These are phyloP conservation scores for Blepharisma stoltei DNA, from an alignment of 73 alveolate genomes.

Conservation along the genomic window DNA sequence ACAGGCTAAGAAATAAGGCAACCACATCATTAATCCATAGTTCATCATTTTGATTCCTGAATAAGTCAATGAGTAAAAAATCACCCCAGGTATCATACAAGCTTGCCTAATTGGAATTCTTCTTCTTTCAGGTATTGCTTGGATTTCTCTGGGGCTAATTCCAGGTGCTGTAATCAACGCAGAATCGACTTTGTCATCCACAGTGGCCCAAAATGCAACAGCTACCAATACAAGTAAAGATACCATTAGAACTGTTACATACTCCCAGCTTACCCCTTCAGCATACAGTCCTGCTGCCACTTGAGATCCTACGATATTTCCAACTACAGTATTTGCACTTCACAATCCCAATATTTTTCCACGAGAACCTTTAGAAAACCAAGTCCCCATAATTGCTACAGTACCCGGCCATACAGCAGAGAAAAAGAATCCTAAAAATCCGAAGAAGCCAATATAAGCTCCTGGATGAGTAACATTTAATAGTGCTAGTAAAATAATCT, in stretches of 20 bases:
- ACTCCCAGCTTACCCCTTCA: too few species aligned
- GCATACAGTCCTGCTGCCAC: not conserved
- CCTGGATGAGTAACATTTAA: too few species aligned
- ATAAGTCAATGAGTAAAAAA: not conserved
- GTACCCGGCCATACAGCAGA: conserved; percentile 70
- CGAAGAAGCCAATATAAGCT: too few species aligned
- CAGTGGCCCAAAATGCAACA: too few species aligned
- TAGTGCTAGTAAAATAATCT: too few species aligned
- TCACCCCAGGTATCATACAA: conserved; percentile 1
- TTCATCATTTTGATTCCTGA: not conserved
- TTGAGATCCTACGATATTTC: conserved; percentile 56
- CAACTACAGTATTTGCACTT: conserved; percentile 49
- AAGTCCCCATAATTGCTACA: conserved; percentile 56
- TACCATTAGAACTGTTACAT: too few species aligned
- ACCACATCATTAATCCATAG: conserved; percentile 21
- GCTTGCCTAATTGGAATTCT: conserved; percentile 21
- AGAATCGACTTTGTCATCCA: too few species aligned
- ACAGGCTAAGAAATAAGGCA: conserved; percentile 11
- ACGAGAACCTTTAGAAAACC: conserved; percentile 60
- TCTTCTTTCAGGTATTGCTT: not conserved
- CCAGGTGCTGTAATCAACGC: too few species aligned
- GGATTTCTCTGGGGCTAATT: too few species aligned
- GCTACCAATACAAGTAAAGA: too few species aligned
- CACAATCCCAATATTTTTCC: conserved; percentile 54
- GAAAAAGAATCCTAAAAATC: conserved; percentile 42